A percentile compares a stretch with the other conserved stretches of the same genome.
Evolutionary conservation across 1,284 basidiomycete species (phyloP).

Genomic region (Ceratobasidium sp.): DNA sequence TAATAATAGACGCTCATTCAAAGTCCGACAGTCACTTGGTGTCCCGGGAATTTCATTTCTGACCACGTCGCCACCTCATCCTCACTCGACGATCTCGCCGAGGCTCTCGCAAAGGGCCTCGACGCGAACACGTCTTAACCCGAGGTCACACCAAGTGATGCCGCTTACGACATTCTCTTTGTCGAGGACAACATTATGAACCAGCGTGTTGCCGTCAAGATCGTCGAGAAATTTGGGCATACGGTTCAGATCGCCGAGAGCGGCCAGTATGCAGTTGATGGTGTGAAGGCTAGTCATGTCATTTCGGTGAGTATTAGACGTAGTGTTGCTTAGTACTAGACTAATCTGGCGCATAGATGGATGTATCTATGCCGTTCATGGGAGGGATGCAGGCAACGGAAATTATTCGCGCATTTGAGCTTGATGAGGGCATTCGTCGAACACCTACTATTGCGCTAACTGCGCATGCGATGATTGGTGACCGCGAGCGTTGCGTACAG

Average conservation of each 20-base stretch:
- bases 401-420: slow-evolving; percentile 85
- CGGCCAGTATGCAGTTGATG: slow-evolving; percentile 90
- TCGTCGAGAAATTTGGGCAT: slow-evolving; percentile 97
- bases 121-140: slow-evolving; percentile 93
- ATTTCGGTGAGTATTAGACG: slow-evolving; percentile 75
- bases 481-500: slow-evolving; percentile 91
- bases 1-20: slow-evolving; percentile 57
- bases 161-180: slow-evolving; percentile 93
- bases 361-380: slow-evolving; percentile 98
- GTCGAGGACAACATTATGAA: slow-evolving; percentile 99
- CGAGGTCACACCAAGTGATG: slow-evolving; percentile 82
- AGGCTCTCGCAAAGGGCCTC: slow-evolving; percentile 93
- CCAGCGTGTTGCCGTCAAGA: slow-evolving; percentile 97
- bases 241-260: slow-evolving; percentile 98
- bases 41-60: slow-evolving; percentile 90
- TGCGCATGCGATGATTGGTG: slow-evolving; percentile 95
- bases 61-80: slow-evolving; percentile 94
- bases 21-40: slow-evolving; percentile 83
- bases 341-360: slow-evolving; percentile 76
- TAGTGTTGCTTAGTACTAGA: slow-evolving; percentile 1
- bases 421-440: slow-evolving; percentile 75
- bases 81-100: slow-evolving; percentile 88
- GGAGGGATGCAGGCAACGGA: slow-evolving; percentile 93
- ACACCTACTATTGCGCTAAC: slow-evolving; percentile 97
- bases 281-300: slow-evolving; percentile 86